Evolutionary conservation across 2,329 filamentous ascomycete genomes (phyloP).

Genomic region (Eutypa lata): DNA sequence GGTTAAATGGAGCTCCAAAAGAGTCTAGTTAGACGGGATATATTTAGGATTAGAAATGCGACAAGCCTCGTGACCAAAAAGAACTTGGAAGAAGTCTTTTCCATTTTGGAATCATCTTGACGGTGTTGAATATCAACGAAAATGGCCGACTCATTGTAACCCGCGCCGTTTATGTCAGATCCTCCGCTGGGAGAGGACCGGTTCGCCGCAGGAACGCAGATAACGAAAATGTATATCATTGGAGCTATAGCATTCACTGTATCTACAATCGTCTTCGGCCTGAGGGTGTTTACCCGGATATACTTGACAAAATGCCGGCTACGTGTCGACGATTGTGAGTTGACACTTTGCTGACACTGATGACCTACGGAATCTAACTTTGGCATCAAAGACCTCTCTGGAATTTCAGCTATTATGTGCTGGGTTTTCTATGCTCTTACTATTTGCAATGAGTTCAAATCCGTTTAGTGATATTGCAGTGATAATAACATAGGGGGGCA

Average conservation of each 20-base stretch:
- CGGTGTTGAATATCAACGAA: background rate
- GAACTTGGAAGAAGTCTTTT: no score
- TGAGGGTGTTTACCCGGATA: background rate
- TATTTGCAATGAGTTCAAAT: background rate
- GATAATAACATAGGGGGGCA: background rate
- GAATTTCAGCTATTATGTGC: background rate
- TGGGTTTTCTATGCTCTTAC: background rate
- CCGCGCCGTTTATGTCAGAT: background rate
- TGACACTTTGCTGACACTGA: background rate
- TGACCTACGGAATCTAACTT: background rate
- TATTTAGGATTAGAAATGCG: no score
- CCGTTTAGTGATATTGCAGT: background rate
- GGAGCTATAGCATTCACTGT: background rate
- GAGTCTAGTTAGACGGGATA: no score
- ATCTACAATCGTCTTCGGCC: background rate
- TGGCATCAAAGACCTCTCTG: background rate
- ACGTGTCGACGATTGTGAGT: background rate
- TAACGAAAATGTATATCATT: background rate
- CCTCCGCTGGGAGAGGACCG: conserved; percentile 1
- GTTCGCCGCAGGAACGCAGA: background rate
- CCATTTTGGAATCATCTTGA: no score
- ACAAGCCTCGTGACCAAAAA: no score
- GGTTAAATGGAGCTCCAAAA: no score
- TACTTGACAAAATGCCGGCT: background rate
- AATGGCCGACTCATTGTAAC: background rate